A percentile compares a stretch with the other conserved stretches of the same genome.
These are phyloP conservation scores for Bretschneidera sinensis DNA, from an alignment of 345 rosid species.

Conservation along the genomic window DNA sequence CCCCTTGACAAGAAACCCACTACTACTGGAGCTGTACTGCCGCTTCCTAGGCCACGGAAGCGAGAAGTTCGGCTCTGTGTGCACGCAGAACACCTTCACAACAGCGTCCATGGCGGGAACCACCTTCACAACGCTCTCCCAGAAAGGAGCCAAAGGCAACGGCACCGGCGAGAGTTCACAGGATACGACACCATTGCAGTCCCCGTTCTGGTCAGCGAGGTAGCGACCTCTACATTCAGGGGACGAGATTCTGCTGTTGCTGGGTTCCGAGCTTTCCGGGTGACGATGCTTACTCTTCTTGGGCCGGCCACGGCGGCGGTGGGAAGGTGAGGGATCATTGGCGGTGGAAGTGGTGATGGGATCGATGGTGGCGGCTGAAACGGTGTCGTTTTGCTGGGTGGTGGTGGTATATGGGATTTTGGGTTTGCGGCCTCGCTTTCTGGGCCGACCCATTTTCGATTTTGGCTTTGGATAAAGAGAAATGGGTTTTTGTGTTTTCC, in stretches of 20 bases:
- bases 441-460: slow-evolving; percentile 28
- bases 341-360: slow-evolving; percentile 23
- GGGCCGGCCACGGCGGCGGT: slow-evolving; percentile 46
- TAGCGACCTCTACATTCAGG: slow-evolving; percentile 25
- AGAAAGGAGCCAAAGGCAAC: slow-evolving; percentile 41
- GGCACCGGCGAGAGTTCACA: slow-evolving; percentile 15
- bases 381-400: slow-evolving; percentile 22
- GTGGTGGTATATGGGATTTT: slow-evolving; percentile 14
- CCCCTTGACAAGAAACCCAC: slow-evolving; percentile 72
- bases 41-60: slow-evolving; percentile 89
- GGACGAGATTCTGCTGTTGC: slow-evolving; percentile 13
- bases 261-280: slow-evolving; percentile 24
- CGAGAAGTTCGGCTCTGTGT: slow-evolving; percentile 89
- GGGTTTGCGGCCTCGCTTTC: slow-evolving; percentile 43
- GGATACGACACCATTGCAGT: slow-evolving; percentile 23
- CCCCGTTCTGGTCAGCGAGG: slow-evolving; percentile 26
- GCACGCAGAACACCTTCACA: slow-evolving; percentile 89
- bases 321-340: slow-evolving; percentile 29
- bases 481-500: no score
- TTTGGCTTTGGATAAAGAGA: not conserved
- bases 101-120: slow-evolving; percentile 88
- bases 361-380: slow-evolving; percentile 21
- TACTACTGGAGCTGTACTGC: slow-evolving; percentile 83
- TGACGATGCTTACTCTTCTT: slow-evolving; percentile 32
- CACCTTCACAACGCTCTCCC: slow-evolving; percentile 70